phyloP scores from a whole-genome alignment of 1,284 basidiomycete genomes.

The Leccinum griseonigrum region DNA sequence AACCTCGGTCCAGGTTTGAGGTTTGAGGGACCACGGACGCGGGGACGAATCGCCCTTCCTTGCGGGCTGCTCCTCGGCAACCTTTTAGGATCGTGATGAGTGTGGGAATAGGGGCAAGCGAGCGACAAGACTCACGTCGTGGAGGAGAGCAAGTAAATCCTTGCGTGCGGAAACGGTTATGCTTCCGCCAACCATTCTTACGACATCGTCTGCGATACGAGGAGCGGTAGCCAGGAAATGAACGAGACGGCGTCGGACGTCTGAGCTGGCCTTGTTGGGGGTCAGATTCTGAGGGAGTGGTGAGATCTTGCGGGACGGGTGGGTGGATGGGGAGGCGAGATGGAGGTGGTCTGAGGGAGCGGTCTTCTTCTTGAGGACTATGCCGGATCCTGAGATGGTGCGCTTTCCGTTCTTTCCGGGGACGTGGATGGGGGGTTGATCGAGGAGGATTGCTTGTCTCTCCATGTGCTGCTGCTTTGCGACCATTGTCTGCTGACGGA shows the following conservation, averaged over 20 bases:
- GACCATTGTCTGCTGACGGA: constrained; percentile 54
- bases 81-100: constrained; percentile 32
- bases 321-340: constrained; percentile 23
- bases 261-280: constrained; percentile 16
- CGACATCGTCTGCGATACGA: constrained; percentile 44
- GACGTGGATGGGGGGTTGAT: constrained; percentile 32
- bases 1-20: constrained; percentile 58
- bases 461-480: constrained; percentile 56
- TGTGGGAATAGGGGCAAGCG: background rate
- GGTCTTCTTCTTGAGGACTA: constrained; percentile 30
- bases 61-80: constrained; percentile 45
- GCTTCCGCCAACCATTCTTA: constrained; percentile 41
- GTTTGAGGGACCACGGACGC: constrained; percentile 52
- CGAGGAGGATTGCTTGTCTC: constrained; percentile 53
- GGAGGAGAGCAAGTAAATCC: constrained; percentile 45
- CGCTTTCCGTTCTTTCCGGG: constrained; percentile 30
- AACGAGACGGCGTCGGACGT: constrained; percentile 48
- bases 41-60: constrained; percentile 37
- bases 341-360: constrained; percentile 34
- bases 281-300: constrained; percentile 26
- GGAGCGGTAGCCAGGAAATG: constrained; percentile 51
- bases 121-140: constrained; percentile 39
- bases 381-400: constrained; percentile 33
- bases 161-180: constrained; percentile 34
- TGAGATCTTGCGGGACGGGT: constrained; percentile 27